Evolutionary conservation across 495 filamentous ascomycete genomes (phyloP).

Genomic region (Parachaetomium inaequale): DNA sequence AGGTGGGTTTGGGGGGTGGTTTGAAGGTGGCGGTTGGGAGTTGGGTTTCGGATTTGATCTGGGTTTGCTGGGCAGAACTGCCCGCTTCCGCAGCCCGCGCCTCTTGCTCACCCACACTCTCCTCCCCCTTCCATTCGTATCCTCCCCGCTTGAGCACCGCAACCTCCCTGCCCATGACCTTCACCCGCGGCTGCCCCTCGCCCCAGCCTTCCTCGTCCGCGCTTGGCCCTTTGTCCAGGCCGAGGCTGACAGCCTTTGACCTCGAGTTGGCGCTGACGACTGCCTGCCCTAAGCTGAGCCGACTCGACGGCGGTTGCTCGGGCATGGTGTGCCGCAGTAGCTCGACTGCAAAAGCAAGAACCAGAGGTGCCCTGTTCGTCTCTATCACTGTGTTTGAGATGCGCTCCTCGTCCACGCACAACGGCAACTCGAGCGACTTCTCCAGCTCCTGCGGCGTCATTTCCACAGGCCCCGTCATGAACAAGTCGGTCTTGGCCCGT

Average conservation of each 20-base stretch:
- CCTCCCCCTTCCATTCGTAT: slow-evolving; percentile 60
- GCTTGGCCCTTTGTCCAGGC: slow-evolving; percentile 61
- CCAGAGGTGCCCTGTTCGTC: slow-evolving; percentile 77
- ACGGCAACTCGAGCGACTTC: slow-evolving; percentile 60
- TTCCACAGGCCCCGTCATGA: slow-evolving; percentile 36
- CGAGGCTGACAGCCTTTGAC: slow-evolving; percentile 69
- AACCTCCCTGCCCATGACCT: slow-evolving; percentile 67
- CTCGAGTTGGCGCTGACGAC: slow-evolving; percentile 74
- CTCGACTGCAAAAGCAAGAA: slow-evolving; percentile 73
- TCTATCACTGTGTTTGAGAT: slow-evolving; percentile 56
- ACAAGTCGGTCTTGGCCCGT: slow-evolving; percentile 38
- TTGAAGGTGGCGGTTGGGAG: slow-evolving; percentile 15
- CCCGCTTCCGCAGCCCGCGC: slow-evolving; percentile 12
- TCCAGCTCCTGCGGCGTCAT: slow-evolving; percentile 62
- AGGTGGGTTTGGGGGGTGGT: slow-evolving; percentile 22
- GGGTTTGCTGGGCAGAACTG: slow-evolving; percentile 13
- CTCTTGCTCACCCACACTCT: slow-evolving; percentile 30
- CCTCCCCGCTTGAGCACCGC: slow-evolving; percentile 71
- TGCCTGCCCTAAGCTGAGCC: slow-evolving; percentile 73
- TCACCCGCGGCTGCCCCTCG: slow-evolving; percentile 66
- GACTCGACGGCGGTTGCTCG: slow-evolving; percentile 74
- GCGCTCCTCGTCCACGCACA: slow-evolving; percentile 53
- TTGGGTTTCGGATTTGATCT: slow-evolving; percentile 18
- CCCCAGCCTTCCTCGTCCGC: slow-evolving; percentile 72
- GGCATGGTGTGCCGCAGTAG: slow-evolving; percentile 76